Conservation (phyloP, 2,329 filamentous ascomycete genomes). For the Thielaviopsis punctulata region DNA sequence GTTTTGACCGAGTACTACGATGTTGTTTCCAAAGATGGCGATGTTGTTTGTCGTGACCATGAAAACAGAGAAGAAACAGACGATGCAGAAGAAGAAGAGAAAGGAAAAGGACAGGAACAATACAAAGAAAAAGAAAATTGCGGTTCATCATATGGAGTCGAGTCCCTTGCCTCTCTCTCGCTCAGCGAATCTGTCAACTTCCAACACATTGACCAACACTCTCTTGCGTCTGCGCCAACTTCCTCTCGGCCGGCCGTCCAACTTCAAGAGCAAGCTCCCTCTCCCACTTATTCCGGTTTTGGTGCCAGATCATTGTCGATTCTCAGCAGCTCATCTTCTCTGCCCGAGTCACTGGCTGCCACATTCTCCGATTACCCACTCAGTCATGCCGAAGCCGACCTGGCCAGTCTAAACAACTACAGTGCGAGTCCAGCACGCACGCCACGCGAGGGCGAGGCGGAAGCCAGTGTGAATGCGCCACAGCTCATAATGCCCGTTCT, state of each 20-base stretch:
- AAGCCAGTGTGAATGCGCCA: slow-evolving; percentile 17
- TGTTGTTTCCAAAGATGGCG: neutral
- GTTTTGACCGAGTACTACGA: neutral
- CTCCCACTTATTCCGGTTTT: slow-evolving; percentile 17
- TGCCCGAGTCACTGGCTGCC: slow-evolving; percentile 31
- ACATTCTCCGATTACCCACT: slow-evolving; percentile 26
- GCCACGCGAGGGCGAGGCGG: neutral
- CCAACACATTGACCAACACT: slow-evolving; percentile 8
- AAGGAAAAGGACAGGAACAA: too few relatives aligned
- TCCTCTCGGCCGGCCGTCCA: neutral
- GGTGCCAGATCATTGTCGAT: slow-evolving; percentile 12
- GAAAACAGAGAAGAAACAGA: too few relatives aligned
- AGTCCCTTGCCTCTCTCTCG: slow-evolving; percentile 2
- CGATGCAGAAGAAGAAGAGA: too few relatives aligned
- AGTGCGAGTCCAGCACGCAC: neutral
- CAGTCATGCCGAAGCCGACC: slow-evolving; percentile 15
- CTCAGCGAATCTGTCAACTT: slow-evolving; percentile 1
- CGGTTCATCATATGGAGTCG: slow-evolving; percentile 3
- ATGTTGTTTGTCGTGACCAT: too few relatives aligned
- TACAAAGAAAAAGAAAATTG: neutral
- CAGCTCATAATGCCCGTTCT: slow-evolving; percentile 98
- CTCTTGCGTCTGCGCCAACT: slow-evolving; percentile 6
- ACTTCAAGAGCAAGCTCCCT: too few relatives aligned
- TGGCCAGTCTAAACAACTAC: slow-evolving; percentile 17
- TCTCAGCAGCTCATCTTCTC: slow-evolving; percentile 34